Base-by-base conservation (phyloP, 768 basidiomycete genomes). In the Tulasnella sp. region DNA sequence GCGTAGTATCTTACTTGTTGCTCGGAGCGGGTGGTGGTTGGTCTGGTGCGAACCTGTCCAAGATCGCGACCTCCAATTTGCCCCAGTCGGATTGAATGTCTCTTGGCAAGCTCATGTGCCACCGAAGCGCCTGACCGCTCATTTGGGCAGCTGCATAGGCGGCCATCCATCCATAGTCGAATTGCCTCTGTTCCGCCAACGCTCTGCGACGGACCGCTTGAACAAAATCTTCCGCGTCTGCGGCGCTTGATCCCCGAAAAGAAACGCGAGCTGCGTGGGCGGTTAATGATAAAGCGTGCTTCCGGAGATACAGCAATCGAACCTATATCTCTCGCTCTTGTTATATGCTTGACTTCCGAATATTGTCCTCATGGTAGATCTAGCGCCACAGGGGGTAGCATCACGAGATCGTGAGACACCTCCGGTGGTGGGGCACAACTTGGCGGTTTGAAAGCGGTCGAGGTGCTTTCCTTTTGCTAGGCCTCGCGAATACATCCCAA, bases 181-280 rank as follows among this genome's bases (percentile, higher is more conserved):
- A 69, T 16, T 69, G 31, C 31, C 34, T 69, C 31, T 69, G 31
- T 37, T 69, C 64, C 16, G 64, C 28, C 64, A 31, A 69, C 37
- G 64, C 64, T 37, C 5, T 37, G 31, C 64, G 12, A 28, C 64
- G 28, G 18, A 69, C 64, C 18, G 64, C 64, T 37, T 69, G 64
- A 16, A 69, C 34, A 31, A 69, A 69, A 14, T 69, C 31, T 18
- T 69, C 64, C 1, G 64, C 34, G 20, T 69, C 64, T 28, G 64
- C 64, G 12, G 64, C 64, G 64, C 64, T 69, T 28, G 64, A 69
- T 69, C 64, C 64, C 37, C 64, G 64, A 37, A 69, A 69, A 5
- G 28, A 6, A 1, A 11, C 0, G 3, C 5, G 64, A 69, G 6
- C 64, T 69, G 64, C 5, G 31, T 18, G 64, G 16, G 64, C 64